Percentiles rank a stretch among this genome's conserved stretches.
phyloP scores from a whole-genome alignment of 768 basidiomycete species.

The Peribolospora kevripleyi region DNA sequence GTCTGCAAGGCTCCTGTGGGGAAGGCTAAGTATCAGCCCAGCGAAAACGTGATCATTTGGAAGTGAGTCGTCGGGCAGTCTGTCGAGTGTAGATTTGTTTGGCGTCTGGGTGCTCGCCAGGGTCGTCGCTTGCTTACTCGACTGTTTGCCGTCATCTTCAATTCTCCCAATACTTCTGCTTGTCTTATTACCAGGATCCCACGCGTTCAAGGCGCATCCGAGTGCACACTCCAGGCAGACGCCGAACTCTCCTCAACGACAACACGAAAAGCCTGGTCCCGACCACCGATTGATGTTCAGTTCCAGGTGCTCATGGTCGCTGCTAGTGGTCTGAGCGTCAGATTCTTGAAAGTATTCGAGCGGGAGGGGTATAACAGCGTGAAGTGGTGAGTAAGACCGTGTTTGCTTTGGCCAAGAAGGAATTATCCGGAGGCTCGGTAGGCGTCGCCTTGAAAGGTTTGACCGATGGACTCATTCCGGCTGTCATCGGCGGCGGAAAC shows the following conservation, averaged over 20 bases:
- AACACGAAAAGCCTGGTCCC: constrained; percentile 80
- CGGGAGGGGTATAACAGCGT: constrained; percentile 56
- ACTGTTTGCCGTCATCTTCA: neutral
- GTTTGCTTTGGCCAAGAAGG: too few relatives aligned
- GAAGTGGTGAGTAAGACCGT: constrained; percentile 6
- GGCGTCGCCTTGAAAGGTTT: too few relatives aligned
- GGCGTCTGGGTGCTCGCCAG: neutral
- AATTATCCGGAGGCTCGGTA: too few relatives aligned
- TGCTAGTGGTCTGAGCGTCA: constrained; percentile 76
- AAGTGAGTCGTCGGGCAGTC: constrained; percentile 38
- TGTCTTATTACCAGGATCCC: constrained; percentile 38
- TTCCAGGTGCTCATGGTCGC: constrained; percentile 99
- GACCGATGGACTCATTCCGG: too few relatives aligned
- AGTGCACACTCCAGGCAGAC: constrained; percentile 58
- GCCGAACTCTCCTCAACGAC: constrained; percentile 73
- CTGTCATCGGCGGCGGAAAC: too few relatives aligned
- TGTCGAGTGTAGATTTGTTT: neutral
- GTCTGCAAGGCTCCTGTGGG: constrained; percentile 77
- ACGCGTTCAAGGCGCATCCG: constrained; percentile 73
- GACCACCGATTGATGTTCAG: constrained; percentile 93
- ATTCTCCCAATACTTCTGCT: neutral
- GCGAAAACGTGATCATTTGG: constrained; percentile 90
- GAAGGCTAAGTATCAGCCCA: constrained; percentile 92
- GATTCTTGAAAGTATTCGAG: constrained; percentile 96
- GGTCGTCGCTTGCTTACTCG: neutral